Base-by-base conservation (phyloP, 2,329 filamentous ascomycete genomes). In the Penicillium expansum region DNA sequence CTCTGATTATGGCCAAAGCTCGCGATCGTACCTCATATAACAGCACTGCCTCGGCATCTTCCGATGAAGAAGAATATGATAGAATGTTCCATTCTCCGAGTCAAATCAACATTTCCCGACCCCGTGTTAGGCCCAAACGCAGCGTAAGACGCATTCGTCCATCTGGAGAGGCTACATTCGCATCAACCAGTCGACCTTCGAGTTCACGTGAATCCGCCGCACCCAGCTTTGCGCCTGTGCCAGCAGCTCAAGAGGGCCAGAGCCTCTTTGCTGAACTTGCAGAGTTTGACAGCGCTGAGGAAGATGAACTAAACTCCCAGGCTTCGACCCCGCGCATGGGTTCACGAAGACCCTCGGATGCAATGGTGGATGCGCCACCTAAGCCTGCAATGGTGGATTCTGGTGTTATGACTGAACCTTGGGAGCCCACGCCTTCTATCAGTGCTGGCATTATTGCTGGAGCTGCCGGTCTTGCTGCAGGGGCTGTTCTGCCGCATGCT, bases 241-340 rank as follows among this genome's bases (percentile, higher is more conserved):
- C 75, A 32, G 76, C 74, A 41, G 78, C 77, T n/a, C 75, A 77
- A 49, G 78, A 79, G 61, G 83, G 85, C 16, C 90, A 96, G 77
- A 97, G 89, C 68, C 80, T 99, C 49, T 96, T 94, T 71, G 92
- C 92, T 39, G 94, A 99, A 74, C 82, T 99, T 41, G 91, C 89
- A 52, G 90, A 91, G 63, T 79, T 97, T 42, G 88, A 85, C 59
- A 85, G 86, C 55, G 79, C 69, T 62, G 88, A 89, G 64, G 90
- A 91, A 60, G 89, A 91, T 8, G 70, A 88, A 60, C 87, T 69
- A 20, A 60, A 63, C 39, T 76, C 76, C 9, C 69, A 68, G 35
- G 59, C 68, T 9, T 78, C 76, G 9, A 78, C 76, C 9, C 76
- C 77, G 8, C 72, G 72, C 18, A 71, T 73, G 61, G 67, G 67